Evolutionary conservation across 192 early-diverging fungal species (phyloP), one percentile per base, ranked within the genome.

Genomic region (Coemansia sp.): DNA sequence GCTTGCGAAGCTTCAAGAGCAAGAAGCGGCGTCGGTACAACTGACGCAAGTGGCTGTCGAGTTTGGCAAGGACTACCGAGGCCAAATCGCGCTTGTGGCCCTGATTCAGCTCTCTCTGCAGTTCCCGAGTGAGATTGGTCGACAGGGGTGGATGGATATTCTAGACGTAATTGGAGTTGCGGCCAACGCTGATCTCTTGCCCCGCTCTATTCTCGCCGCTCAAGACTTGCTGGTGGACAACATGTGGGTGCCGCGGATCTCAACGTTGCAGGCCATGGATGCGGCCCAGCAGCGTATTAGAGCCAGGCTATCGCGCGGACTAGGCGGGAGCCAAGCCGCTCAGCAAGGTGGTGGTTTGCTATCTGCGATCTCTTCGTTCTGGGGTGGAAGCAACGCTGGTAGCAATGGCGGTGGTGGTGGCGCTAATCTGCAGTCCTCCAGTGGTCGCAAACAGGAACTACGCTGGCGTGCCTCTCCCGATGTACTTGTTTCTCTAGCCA

Each of bases 81-180:
- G 91, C n/a, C 96, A 98, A 81, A 83, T 97, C 59, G 95, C 94
- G 6, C 87, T 94, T 47, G 92, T 96, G 7, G 86, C 97, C n/a
- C 85, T 95, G 66, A 94, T 98, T 80, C 90, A 74, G 34, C 31
- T 81, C 31, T 70, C 52, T 1, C n/a, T 72, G 10, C 88, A 31
- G 84, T 95, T 52, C 86, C 87, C 47, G 79, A 74, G 43, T 85
- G 94, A 77, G 85, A 90, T 82, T 86, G 91, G 36, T 90, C 36
- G 52, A 34, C 66, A 67, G 24, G 87, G 69, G 54, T 99, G 75
- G 87, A 82, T 15, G 69, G 79, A 27, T 83, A 90, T 84, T 15
- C 93, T 96, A 93, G 87, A 89, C 57, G 88, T 88, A 55, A 90
- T 94, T 72, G 67, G 77, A 66, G 29, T 76, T 15, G 74, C 72